Evolutionary conservation across 345 rosid genomes (phyloP).

Genomic region (Raphanus sativus): DNA sequence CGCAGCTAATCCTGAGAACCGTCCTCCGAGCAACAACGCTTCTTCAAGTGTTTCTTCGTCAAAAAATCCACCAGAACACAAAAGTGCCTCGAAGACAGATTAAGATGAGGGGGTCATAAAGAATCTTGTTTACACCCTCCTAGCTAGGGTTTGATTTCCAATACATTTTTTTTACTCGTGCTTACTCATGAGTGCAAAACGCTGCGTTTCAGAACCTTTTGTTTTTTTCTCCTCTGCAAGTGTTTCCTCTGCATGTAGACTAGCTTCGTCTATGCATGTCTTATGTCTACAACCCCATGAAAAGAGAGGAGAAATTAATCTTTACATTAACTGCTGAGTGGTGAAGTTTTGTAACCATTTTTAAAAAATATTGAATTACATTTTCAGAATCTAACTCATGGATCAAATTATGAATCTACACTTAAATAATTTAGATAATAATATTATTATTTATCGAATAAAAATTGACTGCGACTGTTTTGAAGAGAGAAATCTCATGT

Average conservation of each 20-base stretch:
- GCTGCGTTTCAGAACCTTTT: constrained; percentile 16
- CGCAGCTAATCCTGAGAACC: constrained; percentile 39
- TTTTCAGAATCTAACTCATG: constrained; percentile 35
- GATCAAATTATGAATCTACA: neutral
- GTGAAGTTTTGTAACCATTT: constrained; percentile 7
- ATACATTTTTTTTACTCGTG: neutral
- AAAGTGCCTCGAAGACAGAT: constrained; percentile 55
- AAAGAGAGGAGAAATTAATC: constrained; percentile 19
- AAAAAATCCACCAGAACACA: constrained; percentile 40
- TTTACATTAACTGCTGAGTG: constrained; percentile 30
- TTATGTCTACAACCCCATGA: constrained; percentile 20
- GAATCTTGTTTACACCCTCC: neutral
- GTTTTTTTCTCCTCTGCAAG: neutral
- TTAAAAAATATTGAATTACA: neutral
- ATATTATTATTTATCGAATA: neutral
- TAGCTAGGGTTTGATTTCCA: constrained; percentile 7
- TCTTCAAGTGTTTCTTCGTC: constrained; percentile 33
- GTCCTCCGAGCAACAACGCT: constrained; percentile 9
- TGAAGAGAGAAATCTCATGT: constrained; percentile 7
- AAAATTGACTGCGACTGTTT: neutral
- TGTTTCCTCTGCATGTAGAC: neutral
- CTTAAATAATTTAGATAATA: no score
- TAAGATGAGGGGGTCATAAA: constrained; percentile 14
- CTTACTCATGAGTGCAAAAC: constrained; percentile 6
- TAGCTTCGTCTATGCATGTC: neutral